Conservation (phyloP, 176 grass and related monocot species). For the Zea mays region Zm-B73-REFERENCE-NAM-5.0 NC_050101.1:140911001-140911500, state of each 20-base stretch:
- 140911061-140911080: neutral
- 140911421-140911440: neutral
- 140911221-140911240: neutral
- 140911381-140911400: no score
- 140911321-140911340: neutral
- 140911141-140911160: neutral
- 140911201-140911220: conserved; percentile 11
- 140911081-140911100: neutral
- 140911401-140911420: neutral
- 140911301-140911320: neutral
- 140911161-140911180: neutral
- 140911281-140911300: no score
- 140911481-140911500: neutral
- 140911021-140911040: neutral
- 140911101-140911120: conserved; percentile 18
- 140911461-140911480: neutral
- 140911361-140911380: no score
- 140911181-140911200: neutral
- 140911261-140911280: neutral
- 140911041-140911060: no score
- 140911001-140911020: conserved; percentile 1
- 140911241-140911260: neutral
- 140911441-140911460: neutral
- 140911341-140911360: neutral
- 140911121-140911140: neutral